phyloP scores from a whole-genome alignment of 2,329 filamentous ascomycete species.

The Fusarium denticulatum region DNA sequence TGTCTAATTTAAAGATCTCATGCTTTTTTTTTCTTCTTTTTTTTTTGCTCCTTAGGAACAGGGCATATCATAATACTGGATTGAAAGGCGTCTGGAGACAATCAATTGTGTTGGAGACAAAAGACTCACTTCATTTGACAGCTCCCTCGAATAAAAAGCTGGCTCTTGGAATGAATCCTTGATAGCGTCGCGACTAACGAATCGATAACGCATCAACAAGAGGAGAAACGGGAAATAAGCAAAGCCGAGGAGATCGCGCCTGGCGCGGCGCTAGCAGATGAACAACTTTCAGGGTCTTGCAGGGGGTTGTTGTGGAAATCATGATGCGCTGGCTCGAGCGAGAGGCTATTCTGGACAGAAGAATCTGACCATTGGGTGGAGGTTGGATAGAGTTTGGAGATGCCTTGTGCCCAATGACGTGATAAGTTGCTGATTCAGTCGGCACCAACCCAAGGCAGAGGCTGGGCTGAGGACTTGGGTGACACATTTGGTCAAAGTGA shows the following conservation, averaged over 20 bases:
- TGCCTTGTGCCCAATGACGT: slow-evolving; percentile 26
- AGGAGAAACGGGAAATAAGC: slow-evolving; percentile 26
- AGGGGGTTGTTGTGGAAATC: slow-evolving; percentile 22
- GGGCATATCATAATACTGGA: background rate
- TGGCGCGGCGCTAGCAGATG: slow-evolving; percentile 28
- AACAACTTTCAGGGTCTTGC: slow-evolving; percentile 32
- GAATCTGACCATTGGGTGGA: slow-evolving; percentile 1
- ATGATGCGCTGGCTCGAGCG: slow-evolving; percentile 4
- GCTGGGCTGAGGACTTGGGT: slow-evolving; percentile 8
- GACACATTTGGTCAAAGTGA: slow-evolving; percentile 21
- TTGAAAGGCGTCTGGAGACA: background rate
- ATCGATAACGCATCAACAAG: slow-evolving; percentile 17
- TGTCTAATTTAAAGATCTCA: background rate
- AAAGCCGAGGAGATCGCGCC: slow-evolving; percentile 16
- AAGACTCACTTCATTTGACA: background rate
- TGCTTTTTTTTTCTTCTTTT: background rate
- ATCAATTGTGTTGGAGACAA: slow-evolving; percentile 2
- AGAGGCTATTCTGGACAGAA: background rate
- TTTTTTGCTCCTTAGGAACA: background rate
- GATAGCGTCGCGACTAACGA: slow-evolving; percentile 5
- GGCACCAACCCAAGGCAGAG: background rate
- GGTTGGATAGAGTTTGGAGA: slow-evolving; percentile 4
- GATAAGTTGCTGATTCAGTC: slow-evolving; percentile 24
- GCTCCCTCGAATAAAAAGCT: background rate
- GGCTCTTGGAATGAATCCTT: slow-evolving; percentile 24